phyloP scores from a whole-genome alignment of 345 rosid species.

The Carallia pectinifolia region DNA sequence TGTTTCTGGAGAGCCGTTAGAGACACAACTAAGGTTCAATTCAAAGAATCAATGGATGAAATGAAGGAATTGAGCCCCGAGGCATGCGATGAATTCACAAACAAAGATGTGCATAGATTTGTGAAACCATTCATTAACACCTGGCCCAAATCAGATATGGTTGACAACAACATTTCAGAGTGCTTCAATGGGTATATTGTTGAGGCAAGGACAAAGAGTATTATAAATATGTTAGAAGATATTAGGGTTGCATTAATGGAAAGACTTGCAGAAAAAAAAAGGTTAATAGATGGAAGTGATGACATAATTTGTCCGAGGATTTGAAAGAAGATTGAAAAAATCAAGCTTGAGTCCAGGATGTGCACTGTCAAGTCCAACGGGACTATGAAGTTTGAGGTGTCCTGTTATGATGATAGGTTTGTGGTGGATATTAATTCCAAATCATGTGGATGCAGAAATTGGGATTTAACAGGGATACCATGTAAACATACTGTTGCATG shows the following conservation, averaged over 20 bases:
- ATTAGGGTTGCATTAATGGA: neutral
- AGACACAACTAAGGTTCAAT: neutral
- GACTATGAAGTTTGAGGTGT: neutral
- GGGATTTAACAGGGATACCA: neutral
- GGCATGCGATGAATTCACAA: neutral
- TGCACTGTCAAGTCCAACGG: neutral
- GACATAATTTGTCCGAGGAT: accelerated
- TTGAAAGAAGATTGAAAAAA: neutral
- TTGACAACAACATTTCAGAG: neutral
- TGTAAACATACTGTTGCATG: neutral
- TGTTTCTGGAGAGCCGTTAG: neutral
- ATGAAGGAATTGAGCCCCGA: neutral
- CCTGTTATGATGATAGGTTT: neutral
- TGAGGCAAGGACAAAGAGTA: neutral
- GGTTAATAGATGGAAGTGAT: neutral
- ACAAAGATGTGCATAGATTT: neutral
- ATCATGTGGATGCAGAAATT: neutral
- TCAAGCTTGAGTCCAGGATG: neutral
- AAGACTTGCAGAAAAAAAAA: neutral
- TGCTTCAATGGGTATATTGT: neutral
- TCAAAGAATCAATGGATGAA: neutral
- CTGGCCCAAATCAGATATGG: neutral
- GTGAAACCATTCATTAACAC: neutral
- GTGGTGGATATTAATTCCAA: neutral
- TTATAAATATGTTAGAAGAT: neutral